Percentiles rank a stretch among this genome's conserved stretches.
Evolutionary conservation across 1,284 basidiomycete species (phyloP).

Genomic region (Apiotrichum domesticum): DNA sequence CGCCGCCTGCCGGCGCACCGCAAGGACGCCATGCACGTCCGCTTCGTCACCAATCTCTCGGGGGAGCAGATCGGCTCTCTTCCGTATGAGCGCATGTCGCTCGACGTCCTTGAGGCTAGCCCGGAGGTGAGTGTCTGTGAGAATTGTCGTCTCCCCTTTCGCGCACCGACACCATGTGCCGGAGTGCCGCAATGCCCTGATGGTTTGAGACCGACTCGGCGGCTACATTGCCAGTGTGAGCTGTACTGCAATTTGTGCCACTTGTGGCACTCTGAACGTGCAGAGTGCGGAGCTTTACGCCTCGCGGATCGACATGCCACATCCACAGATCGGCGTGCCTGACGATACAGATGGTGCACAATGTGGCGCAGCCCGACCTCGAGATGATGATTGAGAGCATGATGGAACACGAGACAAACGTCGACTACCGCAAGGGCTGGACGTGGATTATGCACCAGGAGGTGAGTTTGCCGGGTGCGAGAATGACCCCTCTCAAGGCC

Average conservation of each 20-base stretch:
- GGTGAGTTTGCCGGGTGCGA: conserved; percentile 4
- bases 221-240: no score
- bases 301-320: no score
- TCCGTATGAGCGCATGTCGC: conserved; percentile 21
- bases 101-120: conserved; percentile 18
- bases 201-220: no score
- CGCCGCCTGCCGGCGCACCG: conserved; percentile 19
- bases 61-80: conserved; percentile 21
- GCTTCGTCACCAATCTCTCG: conserved; percentile 21
- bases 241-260: no score
- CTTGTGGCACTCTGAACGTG: no score
- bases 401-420: conserved; percentile 13
- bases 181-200: no score
- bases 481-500: no score
- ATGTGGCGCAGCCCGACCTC: conserved; percentile 26
- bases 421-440: conserved; percentile 23
- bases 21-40: conserved; percentile 19
- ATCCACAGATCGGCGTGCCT: neutral
- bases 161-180: no score
- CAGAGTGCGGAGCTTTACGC: no score
- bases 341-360: conserved; percentile 24
- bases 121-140: conserved; percentile 16
- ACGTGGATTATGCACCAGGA: conserved; percentile 22
- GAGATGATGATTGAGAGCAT: conserved; percentile 16
- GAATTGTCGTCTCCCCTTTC: no score